Evolutionary conservation across 768 basidiomycete genomes (phyloP), one percentile per base, ranked within the genome.

Genomic region (Suillus brevipes): DNA sequence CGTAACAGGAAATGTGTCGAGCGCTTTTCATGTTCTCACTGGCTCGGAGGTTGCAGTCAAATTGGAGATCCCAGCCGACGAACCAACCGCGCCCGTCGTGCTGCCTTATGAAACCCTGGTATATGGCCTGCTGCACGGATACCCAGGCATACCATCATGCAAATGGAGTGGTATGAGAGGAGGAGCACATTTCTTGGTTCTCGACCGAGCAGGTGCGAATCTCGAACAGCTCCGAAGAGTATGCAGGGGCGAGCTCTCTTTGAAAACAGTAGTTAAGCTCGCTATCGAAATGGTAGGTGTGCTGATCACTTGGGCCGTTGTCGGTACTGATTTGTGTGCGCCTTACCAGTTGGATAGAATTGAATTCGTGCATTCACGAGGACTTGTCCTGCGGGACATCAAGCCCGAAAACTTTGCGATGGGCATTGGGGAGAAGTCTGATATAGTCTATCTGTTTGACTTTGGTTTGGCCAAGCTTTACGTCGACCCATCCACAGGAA

Each of bases 331-430:
- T 52, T 28, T 52, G 3, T 16, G 14, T 52, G n/a, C 47, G 10
- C 16, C 23, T 37, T 18, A 16, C 16, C 53, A 75, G 72, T 42
- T 74, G 12, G 31, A 63, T 6, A 42, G 60, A 8, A 34, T 74
- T 5, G 65, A 74, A 60, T 57, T 38, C 8, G 49, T 69, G 1
- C 71, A 74, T 61, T 67, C 67, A 13, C 60, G 68, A 8, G 68
- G 69, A 3, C 13, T 72, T 20, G 55, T 74, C 20, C n/a, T 31
- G 20, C 65, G 73, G n/a, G 71, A 74, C 56, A 34, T 74, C 42
- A 74, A 73, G 52, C 73, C 73, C 2, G 63, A 68, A 31, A 73
- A 71, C 53, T 67, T 71, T 10, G 61, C 68, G 4, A 64, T 72
- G 52, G 73, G 72, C 12, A 1, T 16, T 6, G 47, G 49, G 13